Evolutionary conservation across 2,329 filamentous ascomycete species (phyloP), one percentile per base, ranked within the genome.

Genomic region (Aspergillus tanneri): DNA sequence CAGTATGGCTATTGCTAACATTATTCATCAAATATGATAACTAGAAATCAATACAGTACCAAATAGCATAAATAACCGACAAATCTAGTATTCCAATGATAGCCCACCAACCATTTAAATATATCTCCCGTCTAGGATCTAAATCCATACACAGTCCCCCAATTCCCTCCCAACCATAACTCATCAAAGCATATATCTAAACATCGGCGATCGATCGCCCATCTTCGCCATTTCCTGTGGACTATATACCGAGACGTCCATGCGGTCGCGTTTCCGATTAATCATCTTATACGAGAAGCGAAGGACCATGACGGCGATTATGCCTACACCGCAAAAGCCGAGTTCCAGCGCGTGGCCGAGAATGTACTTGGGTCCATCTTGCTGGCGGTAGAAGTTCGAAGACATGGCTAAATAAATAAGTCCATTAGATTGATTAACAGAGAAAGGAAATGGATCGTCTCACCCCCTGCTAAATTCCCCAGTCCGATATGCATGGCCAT

Each of bases 351-450:
- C 68, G 55, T 81, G 77, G 0, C 77, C 78, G 2, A 79, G 70
- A 4, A 72, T 65, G 49, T 79, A 81, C 16, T 70, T 68, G 0
- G 78, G 78, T 2, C 69, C 65, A 53, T 80, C 77, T 40, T 68
- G 58, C 0, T 64, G 49, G 9, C 84, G 77, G 58, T 88, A 89
- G 58, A 88, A 87, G 59, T 88, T 88, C 4, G 83, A 84, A 0
- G 84, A 82, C 79, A 88, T 86, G 1, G 84, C 85, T 70, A 49
- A 52, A 12, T 52, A 37, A 7, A 48, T 12, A 9, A 1, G 8
- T 16, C 5, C 14, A 10, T 28, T 10, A 34, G 11, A 2, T 12
- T 21, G 16, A 23, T 18, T 34, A n/a, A 1, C 5, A 10, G n/a
- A 25, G 38, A 7, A 14, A 35, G 6, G 2, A 14, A 10, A 6